Evolutionary conservation across 2,329 filamentous ascomycete species (phyloP).

Genomic region (Talaromyces funiculosus): DNA sequence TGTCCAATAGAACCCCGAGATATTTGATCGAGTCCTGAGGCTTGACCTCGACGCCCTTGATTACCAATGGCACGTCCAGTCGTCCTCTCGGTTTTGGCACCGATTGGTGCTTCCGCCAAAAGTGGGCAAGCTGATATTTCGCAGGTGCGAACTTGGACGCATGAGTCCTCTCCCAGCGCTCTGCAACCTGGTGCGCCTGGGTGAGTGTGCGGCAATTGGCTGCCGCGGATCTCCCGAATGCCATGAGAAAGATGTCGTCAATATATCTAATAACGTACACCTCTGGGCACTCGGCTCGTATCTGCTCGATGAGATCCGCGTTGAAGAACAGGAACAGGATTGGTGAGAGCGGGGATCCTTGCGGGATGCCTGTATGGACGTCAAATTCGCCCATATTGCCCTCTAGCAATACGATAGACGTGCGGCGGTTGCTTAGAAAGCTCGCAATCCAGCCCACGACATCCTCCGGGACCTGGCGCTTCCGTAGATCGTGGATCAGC

Average conservation of each 20-base stretch:
- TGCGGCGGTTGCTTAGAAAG: slow-evolving; percentile 9
- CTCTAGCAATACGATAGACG: background rate
- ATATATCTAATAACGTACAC: slow-evolving; percentile 13
- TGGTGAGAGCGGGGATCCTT: slow-evolving; percentile 18
- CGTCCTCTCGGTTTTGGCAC: background rate
- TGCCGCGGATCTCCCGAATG: slow-evolving; percentile 15
- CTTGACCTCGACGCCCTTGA: background rate
- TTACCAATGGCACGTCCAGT: background rate
- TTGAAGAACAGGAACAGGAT: slow-evolving; percentile 27
- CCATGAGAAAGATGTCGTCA: slow-evolving; percentile 11
- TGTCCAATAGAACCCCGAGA: background rate
- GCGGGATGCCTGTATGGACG: background rate
- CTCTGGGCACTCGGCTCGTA: slow-evolving; percentile 5
- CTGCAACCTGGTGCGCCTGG: slow-evolving; percentile 19
- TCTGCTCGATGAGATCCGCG: slow-evolving; percentile 19
- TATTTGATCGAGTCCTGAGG: background rate
- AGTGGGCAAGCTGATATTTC: slow-evolving; percentile 14
- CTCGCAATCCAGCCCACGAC: background rate
- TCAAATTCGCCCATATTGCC: background rate
- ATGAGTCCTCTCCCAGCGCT: slow-evolving; percentile 17
- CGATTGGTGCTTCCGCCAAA: slow-evolving; percentile 4
- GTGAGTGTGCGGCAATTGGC: slow-evolving; percentile 19
- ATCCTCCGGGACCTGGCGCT: background rate
- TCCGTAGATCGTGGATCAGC: background rate
- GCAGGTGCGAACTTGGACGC: slow-evolving; percentile 7